A percentile compares a stretch with the other conserved stretches of the same genome.
These are phyloP conservation scores for Pestalotiopsis sp. DNA, from an alignment of 2,329 filamentous ascomycete genomes.

Conservation along the genomic window DNA sequence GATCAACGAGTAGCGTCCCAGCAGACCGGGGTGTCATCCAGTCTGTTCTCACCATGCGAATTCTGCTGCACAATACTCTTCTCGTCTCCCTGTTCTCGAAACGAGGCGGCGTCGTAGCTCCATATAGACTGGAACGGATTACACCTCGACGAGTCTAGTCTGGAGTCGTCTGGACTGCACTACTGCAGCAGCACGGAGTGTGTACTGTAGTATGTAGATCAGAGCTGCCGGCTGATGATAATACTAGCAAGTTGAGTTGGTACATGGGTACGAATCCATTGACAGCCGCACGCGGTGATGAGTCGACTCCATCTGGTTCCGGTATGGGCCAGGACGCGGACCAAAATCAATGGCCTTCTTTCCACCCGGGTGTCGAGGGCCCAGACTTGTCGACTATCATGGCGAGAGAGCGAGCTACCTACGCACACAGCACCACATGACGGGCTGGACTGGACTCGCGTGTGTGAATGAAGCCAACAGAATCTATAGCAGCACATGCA, in stretches of 20 bases:
- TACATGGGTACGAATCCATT: neutral
- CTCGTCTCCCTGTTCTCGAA: conserved; percentile 7
- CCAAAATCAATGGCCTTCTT: neutral
- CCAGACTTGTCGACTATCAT: neutral
- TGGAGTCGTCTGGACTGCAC: neutral
- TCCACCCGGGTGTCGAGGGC: neutral
- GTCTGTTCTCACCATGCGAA: neutral
- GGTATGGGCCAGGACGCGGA: neutral
- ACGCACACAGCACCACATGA: conserved; percentile 1
- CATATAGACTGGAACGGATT: neutral
- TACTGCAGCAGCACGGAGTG: neutral
- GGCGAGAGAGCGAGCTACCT: neutral
- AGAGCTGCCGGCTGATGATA: neutral
- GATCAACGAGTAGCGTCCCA: neutral
- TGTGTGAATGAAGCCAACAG: neutral
- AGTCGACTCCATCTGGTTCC: neutral
- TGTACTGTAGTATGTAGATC: neutral
- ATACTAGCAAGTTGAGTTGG: neutral
- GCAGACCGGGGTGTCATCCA: neutral
- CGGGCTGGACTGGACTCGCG: neutral
- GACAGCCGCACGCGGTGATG: neutral
- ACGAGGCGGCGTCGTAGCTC: neutral
- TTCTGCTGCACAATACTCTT: neutral
- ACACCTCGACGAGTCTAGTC: neutral
- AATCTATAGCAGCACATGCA: neutral